Percentiles rank a stretch among this genome's conserved stretches.
Conservation (phyloP, 176 grass and related monocot genomes). For the Echinochloa phyllopogon region DNA sequence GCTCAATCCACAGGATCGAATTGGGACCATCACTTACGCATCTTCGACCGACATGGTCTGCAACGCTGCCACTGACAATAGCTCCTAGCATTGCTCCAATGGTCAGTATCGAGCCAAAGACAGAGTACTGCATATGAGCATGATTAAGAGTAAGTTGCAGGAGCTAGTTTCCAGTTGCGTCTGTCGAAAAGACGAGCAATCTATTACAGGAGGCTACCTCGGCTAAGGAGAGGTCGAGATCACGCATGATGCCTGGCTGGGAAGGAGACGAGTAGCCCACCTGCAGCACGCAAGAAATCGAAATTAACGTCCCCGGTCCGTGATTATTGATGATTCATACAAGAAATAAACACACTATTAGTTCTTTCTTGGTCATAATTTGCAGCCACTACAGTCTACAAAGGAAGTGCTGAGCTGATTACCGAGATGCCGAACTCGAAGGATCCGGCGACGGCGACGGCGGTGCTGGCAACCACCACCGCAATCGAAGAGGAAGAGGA, state of each 20-base stretch:
- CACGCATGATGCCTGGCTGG: constrained; percentile 76
- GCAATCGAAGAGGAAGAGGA: constrained; percentile 24
- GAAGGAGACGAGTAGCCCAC: constrained; percentile 93
- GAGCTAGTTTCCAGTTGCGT: neutral
- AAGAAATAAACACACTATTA: neutral
- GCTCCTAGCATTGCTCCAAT: constrained; percentile 94
- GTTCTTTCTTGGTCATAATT: neutral
- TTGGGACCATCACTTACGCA: constrained; percentile 47
- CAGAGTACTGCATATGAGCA: constrained; percentile 67
- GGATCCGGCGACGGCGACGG: constrained; percentile 64
- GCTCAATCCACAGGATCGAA: neutral
- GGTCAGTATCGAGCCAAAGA: constrained; percentile 85
- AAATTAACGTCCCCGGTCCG: neutral
- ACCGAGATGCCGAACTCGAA: constrained; percentile 71
- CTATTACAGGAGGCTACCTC: constrained; percentile 50
- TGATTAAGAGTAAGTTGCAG: neutral
- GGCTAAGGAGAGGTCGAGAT: constrained; percentile 72
- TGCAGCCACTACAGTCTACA: neutral
- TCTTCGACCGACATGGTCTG: constrained; percentile 72
- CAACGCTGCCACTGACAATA: constrained; percentile 60
- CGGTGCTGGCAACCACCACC: constrained; percentile 59
- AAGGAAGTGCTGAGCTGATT: neutral
- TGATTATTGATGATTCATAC: neutral
- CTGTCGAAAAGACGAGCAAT: constrained; percentile 4
- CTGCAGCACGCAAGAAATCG: constrained; percentile 34